Base-by-base conservation (phyloP, 495 filamentous ascomycete species). In the Achaetomiella virescens region DNA sequence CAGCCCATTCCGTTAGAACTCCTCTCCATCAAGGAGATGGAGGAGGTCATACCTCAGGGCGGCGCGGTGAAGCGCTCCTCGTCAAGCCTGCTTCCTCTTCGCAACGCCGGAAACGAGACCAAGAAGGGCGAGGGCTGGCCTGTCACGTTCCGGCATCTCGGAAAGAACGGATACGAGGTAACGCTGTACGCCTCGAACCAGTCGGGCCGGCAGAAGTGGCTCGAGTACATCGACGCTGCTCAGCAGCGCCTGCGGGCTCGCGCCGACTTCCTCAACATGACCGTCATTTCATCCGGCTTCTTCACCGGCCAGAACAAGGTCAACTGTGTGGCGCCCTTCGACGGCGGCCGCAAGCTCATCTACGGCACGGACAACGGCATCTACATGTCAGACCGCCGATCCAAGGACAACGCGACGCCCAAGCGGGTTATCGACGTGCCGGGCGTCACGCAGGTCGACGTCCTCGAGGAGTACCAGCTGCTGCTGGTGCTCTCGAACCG, bases 141-240 rank as follows among this genome's bases (percentile, higher is more conserved):
- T 1, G 93, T 99, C 62, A 97, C 91, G n/a, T 97, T 99, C 78
- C 83, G 86, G 50, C 95, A 97, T 77, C 81, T 99, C 24, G 95
- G 95, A n/a, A 95, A 91, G 66, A 90, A 89, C 52, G 91, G 91
- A 36, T 97, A 96, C 68, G 95, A 96, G 64, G 78, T 87, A 59
- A 91, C 91, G n/a, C 77, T 99, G 1, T 97, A 86, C 70, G 91
- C 89, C 24, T 80, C 83, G 20, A 90, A 85, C 44, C 85, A 86
- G 54, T 86, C 87, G 22, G 85, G 86, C 18, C 78, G 91, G 55
- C 82, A 87, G 63, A 97, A 97, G 72, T 97, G 95, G 84, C 89
- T 99, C 63, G 92, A 97, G 73, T 82, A 88, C 63, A 96, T 99
- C 60, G 91, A 96, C 61, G 77, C 83, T 21, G 91, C 96, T 66